These are phyloP conservation scores for Coemansia sp. DNA, from an alignment of 192 early-diverging fungal species.

Conservation along the genomic window DNA sequence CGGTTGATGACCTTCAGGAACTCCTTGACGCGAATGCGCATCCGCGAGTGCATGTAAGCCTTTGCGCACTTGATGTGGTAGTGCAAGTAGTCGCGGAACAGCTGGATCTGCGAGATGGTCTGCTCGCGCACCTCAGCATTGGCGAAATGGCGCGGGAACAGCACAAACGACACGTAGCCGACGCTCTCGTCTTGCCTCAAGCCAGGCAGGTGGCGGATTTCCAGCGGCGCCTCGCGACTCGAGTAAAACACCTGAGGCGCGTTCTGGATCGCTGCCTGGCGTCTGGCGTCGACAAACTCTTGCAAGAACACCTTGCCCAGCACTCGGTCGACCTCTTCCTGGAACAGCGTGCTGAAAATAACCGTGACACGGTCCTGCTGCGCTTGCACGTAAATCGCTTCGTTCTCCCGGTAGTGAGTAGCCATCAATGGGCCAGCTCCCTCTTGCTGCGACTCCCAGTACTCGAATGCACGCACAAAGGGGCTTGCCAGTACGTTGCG, in stretches of 20 bases:
- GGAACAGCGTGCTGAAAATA: conserved; percentile 95
- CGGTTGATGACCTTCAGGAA: conserved; percentile 99
- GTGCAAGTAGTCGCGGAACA: conserved; percentile 98
- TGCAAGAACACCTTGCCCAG: conserved; percentile 97
- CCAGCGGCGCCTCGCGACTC: conserved; percentile 90
- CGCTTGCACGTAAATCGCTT: conserved; percentile 92
- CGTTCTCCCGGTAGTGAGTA: conserved; percentile 91
- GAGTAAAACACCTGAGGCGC: conserved; percentile 98
- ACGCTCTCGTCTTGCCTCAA: conserved; percentile 81
- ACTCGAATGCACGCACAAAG: conserved; percentile 87
- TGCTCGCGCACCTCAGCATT: conserved; percentile 75
- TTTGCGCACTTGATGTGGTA: conserved; percentile 99
- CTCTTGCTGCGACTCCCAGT: conserved; percentile 75
- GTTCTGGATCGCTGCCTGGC: conserved; percentile 84
- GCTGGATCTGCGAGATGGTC: conserved; percentile 94
- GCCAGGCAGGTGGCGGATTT: conserved; percentile 79
- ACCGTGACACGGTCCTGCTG: conserved; percentile 95
- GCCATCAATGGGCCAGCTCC: conserved; percentile 84
- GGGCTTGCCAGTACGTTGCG: conserved; percentile 94
- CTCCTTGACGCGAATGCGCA: conserved; percentile 92
- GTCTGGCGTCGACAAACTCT: conserved; percentile 99
- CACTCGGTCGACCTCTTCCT: conserved; percentile 96
- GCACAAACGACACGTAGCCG: conserved; percentile 97
- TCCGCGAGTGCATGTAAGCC: conserved; percentile 98
- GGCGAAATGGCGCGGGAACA: conserved; percentile 92